A percentile compares a stretch with the other conserved stretches of the same genome.
Evolutionary conservation across 371 early-diverging fungal genomes (phyloP).

Genomic region (Mucor mucedo): DNA sequence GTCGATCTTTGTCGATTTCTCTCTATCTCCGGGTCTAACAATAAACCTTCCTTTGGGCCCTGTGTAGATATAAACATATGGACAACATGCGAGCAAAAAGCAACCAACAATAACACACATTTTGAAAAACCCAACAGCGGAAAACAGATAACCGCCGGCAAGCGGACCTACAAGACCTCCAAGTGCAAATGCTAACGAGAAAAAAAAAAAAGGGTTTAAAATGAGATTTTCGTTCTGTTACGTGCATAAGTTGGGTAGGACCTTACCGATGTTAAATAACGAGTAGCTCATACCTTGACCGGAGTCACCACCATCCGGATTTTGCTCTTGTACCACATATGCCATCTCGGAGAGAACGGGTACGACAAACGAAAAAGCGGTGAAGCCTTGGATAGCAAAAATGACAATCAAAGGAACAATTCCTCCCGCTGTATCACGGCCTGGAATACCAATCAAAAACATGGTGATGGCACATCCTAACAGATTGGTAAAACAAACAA

Average conservation of each 20-base stretch:
- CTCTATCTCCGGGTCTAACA: conserved; percentile 11
- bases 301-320: conserved; percentile 40
- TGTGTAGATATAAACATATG: conserved; percentile 33
- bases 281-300: conserved; percentile 55
- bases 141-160: conserved; percentile 26
- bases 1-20: too few species aligned
- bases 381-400: conserved; percentile 49
- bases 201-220: background rate
- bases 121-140: conserved; percentile 26
- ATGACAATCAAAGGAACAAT: conserved; percentile 42
- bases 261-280: conserved; percentile 47
- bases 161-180: conserved; percentile 36
- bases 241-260: too few species aligned
- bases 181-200: conserved; percentile 39
- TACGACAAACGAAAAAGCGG: conserved; percentile 42
- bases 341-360: conserved; percentile 57
- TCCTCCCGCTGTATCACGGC: conserved; percentile 34
- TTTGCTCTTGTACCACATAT: conserved; percentile 39
- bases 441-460: conserved; percentile 46
- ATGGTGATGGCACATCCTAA: conserved; percentile 33
- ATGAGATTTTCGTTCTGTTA: too few species aligned
- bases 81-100: conserved; percentile 32
- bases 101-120: conserved; percentile 25
- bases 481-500: conserved; percentile 32
- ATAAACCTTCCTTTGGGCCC: conserved; percentile 27